Conservation (phyloP, 2,329 filamentous ascomycete genomes). For the Macrophomina tecta region DNA sequence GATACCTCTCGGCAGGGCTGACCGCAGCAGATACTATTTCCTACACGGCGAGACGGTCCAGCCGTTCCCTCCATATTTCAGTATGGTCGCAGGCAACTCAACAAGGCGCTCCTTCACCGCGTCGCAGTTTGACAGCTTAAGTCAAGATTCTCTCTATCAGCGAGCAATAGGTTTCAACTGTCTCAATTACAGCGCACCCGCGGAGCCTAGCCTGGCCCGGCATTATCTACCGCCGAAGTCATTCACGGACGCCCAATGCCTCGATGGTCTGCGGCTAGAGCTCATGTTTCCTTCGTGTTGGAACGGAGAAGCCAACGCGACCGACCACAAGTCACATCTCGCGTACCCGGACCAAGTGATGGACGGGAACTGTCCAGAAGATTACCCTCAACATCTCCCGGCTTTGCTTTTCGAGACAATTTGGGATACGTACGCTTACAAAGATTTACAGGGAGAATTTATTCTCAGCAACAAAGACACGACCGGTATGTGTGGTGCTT, state of each 20-base stretch:
- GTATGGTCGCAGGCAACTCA: constrained; percentile 73
- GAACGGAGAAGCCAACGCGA: constrained; percentile 66
- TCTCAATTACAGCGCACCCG: constrained; percentile 71
- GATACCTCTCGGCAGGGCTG: constrained; percentile 47
- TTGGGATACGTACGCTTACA: constrained; percentile 60
- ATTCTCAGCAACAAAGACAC: constrained; percentile 73
- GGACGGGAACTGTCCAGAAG: constrained; percentile 60
- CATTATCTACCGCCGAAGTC: constrained; percentile 81
- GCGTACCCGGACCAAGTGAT: constrained; percentile 63
- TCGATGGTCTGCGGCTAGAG: constrained; percentile 74
- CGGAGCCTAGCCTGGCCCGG: constrained; percentile 78
- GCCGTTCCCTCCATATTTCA: constrained; percentile 74
- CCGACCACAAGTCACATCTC: constrained; percentile 70
- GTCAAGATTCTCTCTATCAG: constrained; percentile 74
- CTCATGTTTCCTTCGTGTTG: constrained; percentile 79
- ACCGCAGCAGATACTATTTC: constrained; percentile 73
- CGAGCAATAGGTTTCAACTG: constrained; percentile 95
- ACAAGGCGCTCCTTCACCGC: constrained; percentile 59
- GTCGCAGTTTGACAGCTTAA: constrained; percentile 70
- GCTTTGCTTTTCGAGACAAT: constrained; percentile 67
- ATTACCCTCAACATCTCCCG: constrained; percentile 61
- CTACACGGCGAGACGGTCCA: constrained; percentile 72
- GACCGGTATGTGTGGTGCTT: constrained; percentile 65
- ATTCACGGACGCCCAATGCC: constrained; percentile 80
- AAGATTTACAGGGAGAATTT: constrained; percentile 61